Evolutionary conservation across 768 basidiomycete species (phyloP), one percentile per base, ranked within the genome.

Genomic region (Clavulina sp.): DNA sequence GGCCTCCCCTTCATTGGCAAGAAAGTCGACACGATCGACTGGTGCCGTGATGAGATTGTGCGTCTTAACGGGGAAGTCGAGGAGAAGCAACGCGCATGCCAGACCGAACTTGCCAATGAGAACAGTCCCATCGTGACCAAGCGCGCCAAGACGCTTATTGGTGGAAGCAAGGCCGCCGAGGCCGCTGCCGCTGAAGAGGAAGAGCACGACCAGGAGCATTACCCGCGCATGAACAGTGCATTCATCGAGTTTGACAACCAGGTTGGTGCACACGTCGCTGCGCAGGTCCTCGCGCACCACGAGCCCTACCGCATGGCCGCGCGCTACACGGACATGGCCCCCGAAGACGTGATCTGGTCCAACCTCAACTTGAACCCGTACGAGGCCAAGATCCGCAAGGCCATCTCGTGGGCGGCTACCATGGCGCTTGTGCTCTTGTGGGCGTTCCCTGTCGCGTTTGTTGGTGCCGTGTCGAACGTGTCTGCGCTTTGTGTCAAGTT

Each of bases 241-340:
- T 97, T 97, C 63, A 72, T 97, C 54, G 80, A 84, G 21, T 97
- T 96, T 73, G 78, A 89, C 64, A 73, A 77, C 57, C 93, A 96
- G 69, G 84, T 95, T 55, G 83, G 85, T 2, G 91, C 92, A 18
- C 91, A 97, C 65, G 69, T 96, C 63, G 88, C 84, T 1, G 73
- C 74, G 32, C 80, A 91, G 64, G 69, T 70, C 3, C 66, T 92
- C 38, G 68, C 76, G 4, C 84, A 92, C 64, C 80, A 92, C 60
- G 76, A 78, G 49, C 87, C 87, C 24, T 86, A 85, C 58, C 68
- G 75, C 16, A 95, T 96, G 88, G 70, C 72, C 6, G 69, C 69
- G 26, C 77, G 78, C 48, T 83, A 79, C 60, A 73, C 81, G 36
- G 92, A 95, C 63, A 79, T 93, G 49, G 73, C 81, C 0, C 91